Percentiles rank a stretch among this genome's conserved stretches.
Conservation (phyloP, 495 filamentous ascomycete genomes). For the Penicillium soppii region DNA sequence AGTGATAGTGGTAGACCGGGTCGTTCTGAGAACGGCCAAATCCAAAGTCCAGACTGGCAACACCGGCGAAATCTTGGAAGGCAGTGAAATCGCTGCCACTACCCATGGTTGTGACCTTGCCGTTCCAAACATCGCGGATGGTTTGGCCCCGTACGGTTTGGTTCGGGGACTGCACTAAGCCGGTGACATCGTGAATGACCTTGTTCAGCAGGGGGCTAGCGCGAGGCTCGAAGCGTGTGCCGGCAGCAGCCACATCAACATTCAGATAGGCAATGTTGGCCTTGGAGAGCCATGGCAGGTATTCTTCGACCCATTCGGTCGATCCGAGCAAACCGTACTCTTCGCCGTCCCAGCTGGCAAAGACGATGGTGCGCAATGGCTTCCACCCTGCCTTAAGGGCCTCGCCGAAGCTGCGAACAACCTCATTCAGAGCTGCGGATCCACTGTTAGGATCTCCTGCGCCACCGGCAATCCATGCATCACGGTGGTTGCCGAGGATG, state of each 20-base stretch:
- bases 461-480: constrained; percentile 91
- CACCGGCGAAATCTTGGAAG: constrained; percentile 72
- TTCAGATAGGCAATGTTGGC: constrained; percentile 75
- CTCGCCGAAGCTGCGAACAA: constrained; percentile 78
- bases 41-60: constrained; percentile 62
- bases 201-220: constrained; percentile 77
- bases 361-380: constrained; percentile 76
- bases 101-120: constrained; percentile 64
- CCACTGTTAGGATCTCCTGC: constrained; percentile 84
- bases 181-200: constrained; percentile 67
- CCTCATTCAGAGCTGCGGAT: constrained; percentile 85
- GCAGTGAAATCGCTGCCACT: constrained; percentile 74
- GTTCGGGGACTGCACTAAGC: constrained; percentile 76
- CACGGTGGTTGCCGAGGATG: constrained; percentile 92
- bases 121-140: constrained; percentile 60
- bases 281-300: constrained; percentile 76
- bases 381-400: constrained; percentile 77
- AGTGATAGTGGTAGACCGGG: constrained; percentile 74
- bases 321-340: constrained; percentile 71
- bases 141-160: constrained; percentile 63
- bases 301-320: constrained; percentile 79
- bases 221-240: constrained; percentile 43
- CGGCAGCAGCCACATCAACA: constrained; percentile 62
- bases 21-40: constrained; percentile 44
- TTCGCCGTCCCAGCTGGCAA: constrained; percentile 76